A percentile compares a stretch with the other conserved stretches of the same genome.
These are phyloP conservation scores for Neurospora sp. DNA, from an alignment of 495 filamentous ascomycete species.

Conservation along the genomic window DNA sequence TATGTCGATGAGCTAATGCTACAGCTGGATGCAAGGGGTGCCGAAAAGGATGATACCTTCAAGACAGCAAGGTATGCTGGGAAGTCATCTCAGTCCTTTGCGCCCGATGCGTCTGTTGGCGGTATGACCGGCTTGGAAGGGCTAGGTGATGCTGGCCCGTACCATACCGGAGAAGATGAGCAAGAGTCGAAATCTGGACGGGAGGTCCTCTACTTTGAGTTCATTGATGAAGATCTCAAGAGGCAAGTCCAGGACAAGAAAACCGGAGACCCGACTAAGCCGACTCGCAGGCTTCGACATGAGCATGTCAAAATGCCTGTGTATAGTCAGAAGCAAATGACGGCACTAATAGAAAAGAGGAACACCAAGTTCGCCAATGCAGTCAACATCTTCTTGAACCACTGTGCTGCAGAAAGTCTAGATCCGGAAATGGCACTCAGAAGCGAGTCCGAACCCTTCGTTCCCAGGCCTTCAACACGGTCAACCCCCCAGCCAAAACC, in stretches of 20 bases:
- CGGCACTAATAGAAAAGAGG: constrained; percentile 78
- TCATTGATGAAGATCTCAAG: constrained; percentile 83
- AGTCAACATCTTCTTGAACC: constrained; percentile 63
- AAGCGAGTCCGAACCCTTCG: constrained; percentile 39
- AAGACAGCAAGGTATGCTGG: constrained; percentile 31
- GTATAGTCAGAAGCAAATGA: constrained; percentile 87
- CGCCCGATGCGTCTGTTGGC: constrained; percentile 39
- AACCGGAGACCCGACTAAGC: constrained; percentile 58
- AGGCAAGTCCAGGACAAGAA: constrained; percentile 59
- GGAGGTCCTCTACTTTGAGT: constrained; percentile 82
- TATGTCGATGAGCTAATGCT: constrained; percentile 78
- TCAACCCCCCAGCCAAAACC: constrained; percentile 17
- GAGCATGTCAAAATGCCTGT: constrained; percentile 91
- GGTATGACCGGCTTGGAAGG: constrained; percentile 36
- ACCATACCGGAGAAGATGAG: constrained; percentile 1
- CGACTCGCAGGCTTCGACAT: constrained; percentile 51
- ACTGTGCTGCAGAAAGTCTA: constrained; percentile 50
- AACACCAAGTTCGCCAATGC: constrained; percentile 77
- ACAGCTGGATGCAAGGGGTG: constrained; percentile 64
- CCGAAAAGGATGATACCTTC: constrained; percentile 42
- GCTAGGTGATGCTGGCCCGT: constrained; percentile 9
- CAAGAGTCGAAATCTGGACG: constrained; percentile 29
- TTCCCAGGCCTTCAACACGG: constrained; percentile 29
- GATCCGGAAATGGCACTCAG: constrained; percentile 60
- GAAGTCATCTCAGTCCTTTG: constrained; percentile 26